phyloP scores from a whole-genome alignment of 176 grass and related monocot species.

The Aegilops sharonensis region DNA sequence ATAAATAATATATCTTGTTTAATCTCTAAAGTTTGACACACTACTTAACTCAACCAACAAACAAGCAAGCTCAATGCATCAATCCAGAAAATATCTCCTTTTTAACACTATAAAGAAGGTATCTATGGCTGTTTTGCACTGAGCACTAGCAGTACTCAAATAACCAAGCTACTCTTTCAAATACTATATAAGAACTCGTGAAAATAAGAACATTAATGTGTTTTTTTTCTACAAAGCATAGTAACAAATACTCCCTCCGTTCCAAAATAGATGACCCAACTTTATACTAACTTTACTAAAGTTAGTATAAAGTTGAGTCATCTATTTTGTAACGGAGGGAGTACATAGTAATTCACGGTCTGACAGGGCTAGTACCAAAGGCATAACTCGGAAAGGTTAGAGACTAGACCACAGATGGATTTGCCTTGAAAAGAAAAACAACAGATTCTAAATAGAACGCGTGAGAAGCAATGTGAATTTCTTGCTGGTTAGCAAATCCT shows the following conservation, averaged over 20 bases:
- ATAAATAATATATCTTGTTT: background rate
- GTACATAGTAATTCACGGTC: background rate
- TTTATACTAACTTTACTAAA: no score
- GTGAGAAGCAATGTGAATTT: background rate
- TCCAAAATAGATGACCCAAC: no score
- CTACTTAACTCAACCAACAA: background rate
- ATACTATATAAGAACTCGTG: background rate
- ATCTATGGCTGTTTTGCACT: background rate
- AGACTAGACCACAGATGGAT: background rate
- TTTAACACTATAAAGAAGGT: background rate
- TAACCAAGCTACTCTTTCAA: background rate
- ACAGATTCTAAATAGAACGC: background rate
- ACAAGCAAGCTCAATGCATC: background rate
- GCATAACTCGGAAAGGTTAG: background rate
- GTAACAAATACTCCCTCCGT: background rate
- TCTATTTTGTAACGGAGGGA: no score
- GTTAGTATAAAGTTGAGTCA: no score
- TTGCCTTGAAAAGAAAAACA: background rate
- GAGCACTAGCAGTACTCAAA: background rate
- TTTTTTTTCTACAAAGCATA: background rate
- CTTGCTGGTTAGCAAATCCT: background rate
- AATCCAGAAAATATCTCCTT: background rate
- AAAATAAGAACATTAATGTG: background rate
- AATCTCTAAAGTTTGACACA: background rate
- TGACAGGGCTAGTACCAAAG: background rate